Evolutionary conservation across 805 yeast genomes (phyloP).

Genomic region (Candida loeiensis): DNA sequence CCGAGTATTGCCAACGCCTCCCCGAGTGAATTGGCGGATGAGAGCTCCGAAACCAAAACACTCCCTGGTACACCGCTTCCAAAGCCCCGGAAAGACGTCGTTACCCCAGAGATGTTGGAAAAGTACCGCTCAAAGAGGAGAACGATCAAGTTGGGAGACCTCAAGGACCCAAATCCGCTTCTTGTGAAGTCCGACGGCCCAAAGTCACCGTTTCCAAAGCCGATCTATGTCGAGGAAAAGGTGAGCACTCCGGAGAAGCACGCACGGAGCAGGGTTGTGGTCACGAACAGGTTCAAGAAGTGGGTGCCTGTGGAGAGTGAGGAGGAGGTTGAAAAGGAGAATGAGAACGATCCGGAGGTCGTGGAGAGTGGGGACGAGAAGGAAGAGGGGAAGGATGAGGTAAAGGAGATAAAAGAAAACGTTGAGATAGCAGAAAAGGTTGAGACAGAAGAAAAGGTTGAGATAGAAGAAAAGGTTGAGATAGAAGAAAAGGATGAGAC

Average conservation of each 20-base stretch:
- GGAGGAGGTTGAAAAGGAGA: slow-evolving; percentile 3
- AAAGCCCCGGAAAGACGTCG: neutral
- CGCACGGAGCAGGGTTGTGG: neutral
- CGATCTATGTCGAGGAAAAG: neutral
- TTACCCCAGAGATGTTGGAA: slow-evolving; percentile 1
- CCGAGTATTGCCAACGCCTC: too few relatives aligned
- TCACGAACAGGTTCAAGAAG: neutral
- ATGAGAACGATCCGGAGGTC: neutral
- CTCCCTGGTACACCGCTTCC: neutral
- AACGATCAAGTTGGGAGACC: neutral
- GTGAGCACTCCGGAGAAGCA: neutral
- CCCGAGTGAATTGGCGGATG: too few relatives aligned
- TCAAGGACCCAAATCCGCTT: neutral
- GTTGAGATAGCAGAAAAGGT: neutral
- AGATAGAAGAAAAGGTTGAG: neutral
- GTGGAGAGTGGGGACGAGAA: neutral
- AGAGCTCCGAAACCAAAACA: neutral
- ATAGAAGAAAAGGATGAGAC: neutral
- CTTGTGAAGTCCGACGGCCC: too few relatives aligned
- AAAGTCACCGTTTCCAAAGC: neutral
- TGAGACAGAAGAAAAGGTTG: neutral
- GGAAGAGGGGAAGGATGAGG: neutral
- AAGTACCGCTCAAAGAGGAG: neutral
- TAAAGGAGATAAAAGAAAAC: neutral
- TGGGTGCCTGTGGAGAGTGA: slow-evolving; percentile 7